These are phyloP conservation scores for Senna tora DNA, from an alignment of 306 rosid species.

Conservation along the genomic window DNA sequence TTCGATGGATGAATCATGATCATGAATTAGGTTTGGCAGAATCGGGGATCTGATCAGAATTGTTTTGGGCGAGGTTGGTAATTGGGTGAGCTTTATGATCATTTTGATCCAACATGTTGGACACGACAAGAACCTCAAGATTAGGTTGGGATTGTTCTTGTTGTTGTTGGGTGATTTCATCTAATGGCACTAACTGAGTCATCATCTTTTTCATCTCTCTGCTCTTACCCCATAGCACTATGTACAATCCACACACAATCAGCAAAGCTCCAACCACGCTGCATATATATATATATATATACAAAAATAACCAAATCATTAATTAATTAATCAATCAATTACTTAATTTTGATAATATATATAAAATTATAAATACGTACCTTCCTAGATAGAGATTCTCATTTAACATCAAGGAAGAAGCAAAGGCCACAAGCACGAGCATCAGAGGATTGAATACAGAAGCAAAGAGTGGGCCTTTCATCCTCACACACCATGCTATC, in stretches of 20 bases:
- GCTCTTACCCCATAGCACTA: conserved; percentile 48
- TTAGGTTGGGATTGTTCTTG: no score
- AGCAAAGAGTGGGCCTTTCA: conserved; percentile 42
- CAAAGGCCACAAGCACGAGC: conserved; percentile 40
- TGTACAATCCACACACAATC: conserved; percentile 48
- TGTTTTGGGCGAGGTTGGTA: not conserved
- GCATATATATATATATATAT: no score
- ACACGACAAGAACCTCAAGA: not conserved
- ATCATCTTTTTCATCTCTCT: conserved; percentile 35
- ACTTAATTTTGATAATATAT: no score
- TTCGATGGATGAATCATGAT: no score
- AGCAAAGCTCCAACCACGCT: conserved; percentile 39
- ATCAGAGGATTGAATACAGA: conserved; percentile 40
- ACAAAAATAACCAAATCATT: not conserved
- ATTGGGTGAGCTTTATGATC: not conserved
- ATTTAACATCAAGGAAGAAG: conserved; percentile 33
- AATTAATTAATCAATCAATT: no score
- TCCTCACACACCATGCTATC: conserved; percentile 37
- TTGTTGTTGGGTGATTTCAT: not conserved
- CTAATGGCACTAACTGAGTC: not conserved
- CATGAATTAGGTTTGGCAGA: no score
- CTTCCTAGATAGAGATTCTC: conserved; percentile 42
- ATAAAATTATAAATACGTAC: not conserved
- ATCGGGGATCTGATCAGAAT: no score
- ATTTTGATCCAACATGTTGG: not conserved